These are phyloP conservation scores for Myxozyma mucilagina DNA, from an alignment of 805 yeast genomes.

Conservation along the genomic window DNA sequence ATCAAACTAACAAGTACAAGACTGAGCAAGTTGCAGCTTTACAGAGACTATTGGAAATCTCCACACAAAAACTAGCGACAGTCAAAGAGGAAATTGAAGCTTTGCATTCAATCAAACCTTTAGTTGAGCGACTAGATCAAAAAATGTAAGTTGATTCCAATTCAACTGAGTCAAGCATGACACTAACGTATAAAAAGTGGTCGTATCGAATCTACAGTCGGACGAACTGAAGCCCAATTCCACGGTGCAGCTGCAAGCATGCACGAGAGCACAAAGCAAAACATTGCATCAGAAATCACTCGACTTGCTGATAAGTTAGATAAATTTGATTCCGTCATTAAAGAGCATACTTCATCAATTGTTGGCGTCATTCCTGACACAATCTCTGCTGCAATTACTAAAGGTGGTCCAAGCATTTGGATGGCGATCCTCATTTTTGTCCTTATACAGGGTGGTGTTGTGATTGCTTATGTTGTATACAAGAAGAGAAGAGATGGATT, in stretches of 20 bases:
- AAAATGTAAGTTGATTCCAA: slow-evolving; percentile 10
- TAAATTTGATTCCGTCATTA: slow-evolving; percentile 27
- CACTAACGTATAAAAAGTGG: slow-evolving; percentile 1
- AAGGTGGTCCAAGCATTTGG: slow-evolving; percentile 38
- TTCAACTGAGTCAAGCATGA: no score
- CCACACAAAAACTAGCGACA: slow-evolving; percentile 1
- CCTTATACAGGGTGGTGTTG: slow-evolving; percentile 34
- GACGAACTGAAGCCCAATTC: slow-evolving; percentile 28
- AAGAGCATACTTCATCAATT: slow-evolving; percentile 36
- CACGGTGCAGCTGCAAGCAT: slow-evolving; percentile 31
- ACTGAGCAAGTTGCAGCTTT: slow-evolving; percentile 5
- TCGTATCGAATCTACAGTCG: slow-evolving; percentile 24
- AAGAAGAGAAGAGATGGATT: slow-evolving; percentile 30
- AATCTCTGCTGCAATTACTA: slow-evolving; percentile 32
- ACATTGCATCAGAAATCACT: slow-evolving; percentile 25
- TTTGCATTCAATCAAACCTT: slow-evolving; percentile 19
- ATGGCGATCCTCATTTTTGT: slow-evolving; percentile 32
- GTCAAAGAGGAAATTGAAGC: slow-evolving; percentile 28
- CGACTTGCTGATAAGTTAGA: slow-evolving; percentile 26
- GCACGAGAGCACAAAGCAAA: slow-evolving; percentile 29
- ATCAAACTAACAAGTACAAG: background rate
- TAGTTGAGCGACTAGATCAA: slow-evolving; percentile 28
- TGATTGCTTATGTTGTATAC: slow-evolving; percentile 38
- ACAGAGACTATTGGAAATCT: slow-evolving; percentile 6
- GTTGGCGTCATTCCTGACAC: slow-evolving; percentile 36